Percentiles rank a stretch among this genome's conserved stretches.
phyloP scores from a whole-genome alignment of 768 basidiomycete genomes.

The Mycena maculata region DNA sequence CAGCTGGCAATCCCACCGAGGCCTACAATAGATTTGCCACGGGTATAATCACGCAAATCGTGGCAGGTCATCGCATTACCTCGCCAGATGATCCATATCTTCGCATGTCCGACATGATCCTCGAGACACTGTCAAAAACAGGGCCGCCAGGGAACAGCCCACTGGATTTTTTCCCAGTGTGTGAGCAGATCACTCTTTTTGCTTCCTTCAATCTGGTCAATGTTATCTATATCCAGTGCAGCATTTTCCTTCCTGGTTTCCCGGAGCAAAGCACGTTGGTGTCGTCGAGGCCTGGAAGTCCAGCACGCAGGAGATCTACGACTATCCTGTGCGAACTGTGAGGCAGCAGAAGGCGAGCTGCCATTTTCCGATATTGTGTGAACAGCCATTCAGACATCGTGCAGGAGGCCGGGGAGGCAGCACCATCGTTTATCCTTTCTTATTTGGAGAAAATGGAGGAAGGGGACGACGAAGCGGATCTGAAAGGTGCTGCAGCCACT shows the following conservation, averaged over 20 bases:
- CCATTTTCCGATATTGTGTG: conserved; percentile 14
- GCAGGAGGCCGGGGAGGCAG: background rate
- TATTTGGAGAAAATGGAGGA: conserved; percentile 1
- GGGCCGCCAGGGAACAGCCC: conserved; percentile 32
- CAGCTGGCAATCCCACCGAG: background rate
- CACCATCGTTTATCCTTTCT: conserved; percentile 6
- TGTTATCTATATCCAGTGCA: conserved; percentile 38
- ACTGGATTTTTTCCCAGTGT: conserved; percentile 41
- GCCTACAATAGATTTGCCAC: conserved; percentile 32
- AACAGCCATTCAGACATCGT: no score
- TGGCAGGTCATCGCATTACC: conserved; percentile 48
- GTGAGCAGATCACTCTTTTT: conserved; percentile 33
- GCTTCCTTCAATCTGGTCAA: background rate
- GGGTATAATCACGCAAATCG: conserved; percentile 38
- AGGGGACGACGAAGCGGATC: background rate
- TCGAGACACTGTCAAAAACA: conserved; percentile 33
- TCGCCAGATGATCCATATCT: conserved; percentile 52
- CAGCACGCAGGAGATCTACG: background rate
- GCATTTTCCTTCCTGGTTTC: conserved; percentile 49
- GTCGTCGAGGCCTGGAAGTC: background rate
- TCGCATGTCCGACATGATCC: conserved; percentile 38
- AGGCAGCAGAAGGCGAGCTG: conserved; percentile 35
- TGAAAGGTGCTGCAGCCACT: conserved; percentile 11
- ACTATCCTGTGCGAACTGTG: conserved; percentile 3
- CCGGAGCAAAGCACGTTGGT: conserved; percentile 41